A percentile compares a stretch with the other conserved stretches of the same genome.
Evolutionary conservation across 1,139 yeast species (phyloP).

Genomic region (Yamadazyma trypodendri): DNA sequence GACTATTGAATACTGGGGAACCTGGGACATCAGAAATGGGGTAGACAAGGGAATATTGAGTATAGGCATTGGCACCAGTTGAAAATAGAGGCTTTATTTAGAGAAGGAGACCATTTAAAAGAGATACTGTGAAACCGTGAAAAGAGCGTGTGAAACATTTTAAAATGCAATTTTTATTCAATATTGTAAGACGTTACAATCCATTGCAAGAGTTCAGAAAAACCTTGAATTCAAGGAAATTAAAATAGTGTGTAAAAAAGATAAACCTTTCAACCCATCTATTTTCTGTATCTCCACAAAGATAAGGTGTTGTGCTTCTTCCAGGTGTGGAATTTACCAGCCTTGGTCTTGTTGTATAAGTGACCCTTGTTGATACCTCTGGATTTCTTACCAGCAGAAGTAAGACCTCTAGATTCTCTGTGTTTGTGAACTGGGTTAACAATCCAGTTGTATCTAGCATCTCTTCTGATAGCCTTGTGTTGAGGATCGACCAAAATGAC

Average conservation of each 20-base stretch:
- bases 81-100: not conserved
- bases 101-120: too few species aligned
- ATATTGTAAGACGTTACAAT: conserved; percentile 5
- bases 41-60: not conserved
- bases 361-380: conserved; percentile 99
- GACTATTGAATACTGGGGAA: not conserved
- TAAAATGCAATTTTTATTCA: conserved; percentile 5
- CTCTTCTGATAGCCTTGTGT: conserved; percentile 99
- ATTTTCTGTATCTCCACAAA: conserved; percentile 99
- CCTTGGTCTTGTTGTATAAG: conserved; percentile 95
- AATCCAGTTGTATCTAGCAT: conserved; percentile 99
- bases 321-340: conserved; percentile 99
- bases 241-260: not conserved
- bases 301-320: conserved; percentile 98
- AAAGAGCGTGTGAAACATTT: too few species aligned
- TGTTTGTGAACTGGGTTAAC: conserved; percentile 99
- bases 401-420: conserved; percentile 99
- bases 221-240: not conserved
- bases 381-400: conserved; percentile 97
- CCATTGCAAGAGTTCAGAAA: not conserved
- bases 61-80: not conserved
- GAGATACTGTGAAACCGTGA: too few species aligned
- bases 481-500: conserved; percentile 96
- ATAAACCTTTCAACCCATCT: conserved; percentile 26
- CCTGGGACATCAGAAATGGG: not conserved